Evolutionary conservation across 768 basidiomycete genomes (phyloP).

Genomic region (Scleroderma citrinum): DNA sequence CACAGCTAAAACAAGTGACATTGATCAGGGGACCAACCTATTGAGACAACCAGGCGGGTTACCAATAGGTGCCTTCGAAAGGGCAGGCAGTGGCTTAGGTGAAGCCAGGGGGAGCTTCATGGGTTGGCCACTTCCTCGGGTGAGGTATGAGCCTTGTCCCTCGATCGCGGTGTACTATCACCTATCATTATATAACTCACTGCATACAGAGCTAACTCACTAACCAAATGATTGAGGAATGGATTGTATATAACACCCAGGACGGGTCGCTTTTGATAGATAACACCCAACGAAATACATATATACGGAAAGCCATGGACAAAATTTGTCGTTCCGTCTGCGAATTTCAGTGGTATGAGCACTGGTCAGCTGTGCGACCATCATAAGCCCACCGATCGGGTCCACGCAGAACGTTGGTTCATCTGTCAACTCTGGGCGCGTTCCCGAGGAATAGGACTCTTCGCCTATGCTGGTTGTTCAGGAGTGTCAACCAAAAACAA

Average conservation of each 20-base stretch:
- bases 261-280: conserved; percentile 74
- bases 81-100: conserved; percentile 58
- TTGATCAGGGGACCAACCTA: not conserved
- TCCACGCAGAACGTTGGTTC: conserved; percentile 95
- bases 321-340: conserved; percentile 88
- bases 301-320: conserved; percentile 82
- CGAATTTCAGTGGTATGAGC: not conserved
- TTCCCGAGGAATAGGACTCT: conserved; percentile 77
- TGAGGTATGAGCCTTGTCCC: conserved; percentile 79
- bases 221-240: conserved; percentile 76
- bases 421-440: conserved; percentile 58
- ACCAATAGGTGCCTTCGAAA: conserved; percentile 72
- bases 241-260: conserved; percentile 94
- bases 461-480: conserved; percentile 71
- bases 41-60: not conserved
- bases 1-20: conserved; percentile 41
- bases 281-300: conserved; percentile 87
- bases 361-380: not conserved
- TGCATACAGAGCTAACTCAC: conserved; percentile 10
- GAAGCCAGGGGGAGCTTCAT: conserved; percentile 61
- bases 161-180: conserved; percentile 69
- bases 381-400: conserved; percentile 63
- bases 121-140: conserved; percentile 40
- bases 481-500: too few relatives aligned
- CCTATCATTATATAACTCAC: not conserved